These are phyloP conservation scores for Somion occarium DNA, from an alignment of 1,284 basidiomycete genomes.

Conservation along the genomic window DNA sequence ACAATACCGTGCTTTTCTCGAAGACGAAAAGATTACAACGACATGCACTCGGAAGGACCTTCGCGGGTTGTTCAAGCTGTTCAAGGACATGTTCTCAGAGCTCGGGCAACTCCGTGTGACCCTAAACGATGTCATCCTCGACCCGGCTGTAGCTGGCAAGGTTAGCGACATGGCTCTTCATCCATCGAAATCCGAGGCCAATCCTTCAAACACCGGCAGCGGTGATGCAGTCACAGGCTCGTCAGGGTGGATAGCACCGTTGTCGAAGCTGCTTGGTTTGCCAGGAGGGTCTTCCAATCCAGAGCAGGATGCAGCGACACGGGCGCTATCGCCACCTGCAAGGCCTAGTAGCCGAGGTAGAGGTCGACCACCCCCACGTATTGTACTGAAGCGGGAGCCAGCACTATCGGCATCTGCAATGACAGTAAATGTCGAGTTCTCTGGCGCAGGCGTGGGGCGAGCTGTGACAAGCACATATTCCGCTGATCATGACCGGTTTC, in stretches of 20 bases:
- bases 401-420: constrained; percentile 82
- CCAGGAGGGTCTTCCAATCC: constrained; percentile 14
- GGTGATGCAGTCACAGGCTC: constrained; percentile 26
- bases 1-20: constrained; percentile 72
- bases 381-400: constrained; percentile 71
- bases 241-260: constrained; percentile 76
- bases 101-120: constrained; percentile 78
- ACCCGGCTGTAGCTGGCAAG: constrained; percentile 71
- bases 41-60: constrained; percentile 81
- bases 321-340: constrained; percentile 24
- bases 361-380: constrained; percentile 30
- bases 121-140: constrained; percentile 88
- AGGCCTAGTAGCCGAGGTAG: constrained; percentile 19
- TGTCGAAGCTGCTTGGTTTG: constrained; percentile 67
- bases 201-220: constrained; percentile 15
- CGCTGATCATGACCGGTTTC: constrained; percentile 19
- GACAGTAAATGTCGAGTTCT: constrained; percentile 93
- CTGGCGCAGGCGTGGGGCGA: constrained; percentile 67
- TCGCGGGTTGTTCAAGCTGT: constrained; percentile 76
- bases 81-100: constrained; percentile 84
- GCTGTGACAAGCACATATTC: constrained; percentile 60
- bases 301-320: constrained; percentile 20
- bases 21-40: constrained; percentile 61
- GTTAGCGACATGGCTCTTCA: constrained; percentile 73
- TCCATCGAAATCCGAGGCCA: constrained; percentile 47